Conservation (phyloP, 768 basidiomycete species). For the Pleurotus salmoneostramineus region DNA sequence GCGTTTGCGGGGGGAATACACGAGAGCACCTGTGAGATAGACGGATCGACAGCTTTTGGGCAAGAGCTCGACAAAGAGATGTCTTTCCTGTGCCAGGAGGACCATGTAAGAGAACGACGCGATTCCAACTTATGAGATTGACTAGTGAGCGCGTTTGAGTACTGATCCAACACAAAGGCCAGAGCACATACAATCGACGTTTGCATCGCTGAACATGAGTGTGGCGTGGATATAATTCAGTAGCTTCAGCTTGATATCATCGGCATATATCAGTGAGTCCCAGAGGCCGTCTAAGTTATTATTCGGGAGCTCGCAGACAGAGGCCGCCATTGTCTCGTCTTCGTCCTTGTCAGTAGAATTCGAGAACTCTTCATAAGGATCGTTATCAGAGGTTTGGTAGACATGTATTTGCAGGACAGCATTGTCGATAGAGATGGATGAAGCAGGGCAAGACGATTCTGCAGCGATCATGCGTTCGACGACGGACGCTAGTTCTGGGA, state of each 20-base stretch:
- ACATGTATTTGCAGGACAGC: conserved; percentile 78
- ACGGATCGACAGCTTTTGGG: conserved; percentile 92
- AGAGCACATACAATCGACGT: conserved; percentile 67
- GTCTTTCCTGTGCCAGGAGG: conserved; percentile 99
- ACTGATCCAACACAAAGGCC: conserved; percentile 2
- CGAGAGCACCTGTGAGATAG: conserved; percentile 69
- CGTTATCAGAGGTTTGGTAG: conserved; percentile 73
- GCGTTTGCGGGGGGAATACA: background rate
- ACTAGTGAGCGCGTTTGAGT: conserved; percentile 33
- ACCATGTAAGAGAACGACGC: conserved; percentile 91
- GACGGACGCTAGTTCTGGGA: conserved; percentile 64
- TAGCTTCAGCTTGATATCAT: conserved; percentile 80
- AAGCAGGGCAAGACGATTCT: conserved; percentile 61
- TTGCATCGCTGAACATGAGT: conserved; percentile 84
- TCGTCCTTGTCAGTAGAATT: conserved; percentile 43
- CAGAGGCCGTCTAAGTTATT: conserved; percentile 85
- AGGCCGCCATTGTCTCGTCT: conserved; percentile 78
- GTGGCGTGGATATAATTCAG: conserved; percentile 96
- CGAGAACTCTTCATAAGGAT: conserved; percentile 71
- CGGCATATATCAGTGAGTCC: conserved; percentile 85
- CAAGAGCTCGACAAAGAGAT: conserved; percentile 87
- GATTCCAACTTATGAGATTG: conserved; percentile 94
- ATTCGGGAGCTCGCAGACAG: conserved; percentile 85
- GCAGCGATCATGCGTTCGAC: conserved; percentile 76
- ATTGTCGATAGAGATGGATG: conserved; percentile 50